A percentile compares a stretch with the other conserved stretches of the same genome.
Conservation (phyloP, 257 asterid species). For the Scutellaria barbata region DNA sequence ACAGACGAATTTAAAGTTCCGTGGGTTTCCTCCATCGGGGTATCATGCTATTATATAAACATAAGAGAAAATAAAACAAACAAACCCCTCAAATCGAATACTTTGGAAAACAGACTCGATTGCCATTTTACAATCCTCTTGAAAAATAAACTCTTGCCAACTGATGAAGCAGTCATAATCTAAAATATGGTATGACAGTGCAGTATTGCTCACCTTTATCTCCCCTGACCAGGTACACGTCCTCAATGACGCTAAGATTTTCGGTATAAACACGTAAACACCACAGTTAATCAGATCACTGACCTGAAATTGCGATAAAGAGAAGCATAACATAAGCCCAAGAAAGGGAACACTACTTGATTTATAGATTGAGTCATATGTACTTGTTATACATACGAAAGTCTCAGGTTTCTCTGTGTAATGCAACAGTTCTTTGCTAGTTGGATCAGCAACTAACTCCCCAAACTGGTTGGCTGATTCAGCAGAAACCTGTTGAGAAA, state of each 20-base stretch:
- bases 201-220: constrained; percentile 56
- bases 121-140: constrained; percentile 26
- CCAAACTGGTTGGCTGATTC: constrained; percentile 90
- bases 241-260: constrained; percentile 63
- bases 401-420: constrained; percentile 91
- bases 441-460: constrained; percentile 85
- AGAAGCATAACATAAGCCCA: constrained; percentile 27
- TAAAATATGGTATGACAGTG: constrained; percentile 5
- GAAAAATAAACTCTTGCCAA: constrained; percentile 13
- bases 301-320: constrained; percentile 53
- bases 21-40: no score
- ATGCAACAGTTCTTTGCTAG: constrained; percentile 75
- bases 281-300: constrained; percentile 89
- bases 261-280: constrained; percentile 71
- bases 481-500: constrained; percentile 66
- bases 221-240: constrained; percentile 53
- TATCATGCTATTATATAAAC: no score
- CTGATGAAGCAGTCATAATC: constrained; percentile 19
- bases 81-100: background rate
- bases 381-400: constrained; percentile 58
- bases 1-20: no score
- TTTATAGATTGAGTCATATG: background rate
- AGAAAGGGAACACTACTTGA: constrained; percentile 26
- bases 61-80: no score
- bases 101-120: constrained; percentile 4